Base-by-base conservation (phyloP, 768 basidiomycete genomes). In the Aureoboletus auriporus region DNA sequence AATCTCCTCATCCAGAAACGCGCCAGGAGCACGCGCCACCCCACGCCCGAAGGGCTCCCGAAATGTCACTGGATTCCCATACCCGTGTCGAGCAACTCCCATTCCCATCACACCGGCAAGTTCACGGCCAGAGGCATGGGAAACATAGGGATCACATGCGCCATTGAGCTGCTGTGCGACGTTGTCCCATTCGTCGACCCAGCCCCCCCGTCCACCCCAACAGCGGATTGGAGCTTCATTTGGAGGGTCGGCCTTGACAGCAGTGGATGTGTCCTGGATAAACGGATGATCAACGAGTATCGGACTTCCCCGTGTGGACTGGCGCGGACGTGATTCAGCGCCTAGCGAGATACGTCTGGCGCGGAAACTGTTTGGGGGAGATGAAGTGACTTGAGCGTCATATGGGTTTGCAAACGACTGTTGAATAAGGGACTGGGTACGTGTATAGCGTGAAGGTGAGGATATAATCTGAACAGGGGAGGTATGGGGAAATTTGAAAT, bases 1-100 rank as follows among this genome's bases (percentile, higher is more conserved):
- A 50, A 61, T 56, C 30, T 57, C 57, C 4, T 61, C 60, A 8
- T 63, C 50, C 34, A 50, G 9, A 39, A 62, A 61, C 5, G 48
- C 34, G 7, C 48, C 33, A 39, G 57, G 27, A 14, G 12, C 33
- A 14, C 33, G 8, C 49, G 6, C 31, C 14, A 4, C 13, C 12
- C 29, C 27, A 31, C 29, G 42, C 5, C 30, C 42, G 39, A 49
- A 48, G 17, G 41, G 49, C 13, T 60, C 55, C 23, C 34, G 44
- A 44, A 31, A 44, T 3, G 26, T 10, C 33, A 39, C n/a, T 1
- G 27, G 28, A 38, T 31, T 50, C 3, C 23, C 39, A 8, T 30
- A 23, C 13, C 8, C 44, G 2, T 39, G 31, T 5, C 37, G 46
- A 5, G 33, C 14, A 12, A 16, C 9, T 31, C 29, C 38, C 38